Base-by-base conservation (phyloP, 108 stramenopile genomes). In the Ochromonas danica region DNA sequence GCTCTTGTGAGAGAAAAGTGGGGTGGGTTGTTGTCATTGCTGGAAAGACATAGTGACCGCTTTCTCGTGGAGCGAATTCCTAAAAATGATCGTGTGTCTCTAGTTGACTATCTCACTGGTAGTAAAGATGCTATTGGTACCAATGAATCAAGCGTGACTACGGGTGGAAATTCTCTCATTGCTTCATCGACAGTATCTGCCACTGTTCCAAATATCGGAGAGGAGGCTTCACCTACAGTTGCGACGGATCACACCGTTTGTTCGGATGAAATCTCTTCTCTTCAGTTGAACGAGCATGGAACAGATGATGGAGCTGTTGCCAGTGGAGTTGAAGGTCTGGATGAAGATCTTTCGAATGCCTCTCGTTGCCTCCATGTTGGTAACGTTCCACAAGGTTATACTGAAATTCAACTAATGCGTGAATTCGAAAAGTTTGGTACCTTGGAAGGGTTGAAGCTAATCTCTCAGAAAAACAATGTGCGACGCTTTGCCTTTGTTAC, bases 1-100 rank as follows among this genome's bases (percentile, higher is more conserved):
- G 74, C 57, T 6, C 81, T 31, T 2, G 57, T 63, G 27, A 22
- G 61, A 17, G 81, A 10, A 39, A n/a, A 14, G 33, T 51, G 36
- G 3, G 81, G 81, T 71, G 81, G 81, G 35, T 42, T 81, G 31
- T 45, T 81, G 30, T 1, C 61, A 31, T 42, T 81, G 71, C 57
- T 81, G 43, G 81, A 77, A 43, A 22, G 22, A 0, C 31, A 60
- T 42, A 27, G 30, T 10, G 6, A 28, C 1, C 28, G 0, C 30
- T 41, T 81, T 62, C 61, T 27, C 1, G 81, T 81, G 22, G 27
- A 28, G 1, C 81, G 81, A 40, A 74, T 81, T 40, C 81, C 81
- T 0, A 81, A 81, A 72, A 74, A 61, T 40, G 81, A 81, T 72
- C 3, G 25, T 43, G 81, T 81, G 17, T 0, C 10, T 0, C 77